These are phyloP conservation scores for Emericellopsis terricola DNA, from an alignment of 495 filamentous ascomycete species.

Conservation along the genomic window DNA sequence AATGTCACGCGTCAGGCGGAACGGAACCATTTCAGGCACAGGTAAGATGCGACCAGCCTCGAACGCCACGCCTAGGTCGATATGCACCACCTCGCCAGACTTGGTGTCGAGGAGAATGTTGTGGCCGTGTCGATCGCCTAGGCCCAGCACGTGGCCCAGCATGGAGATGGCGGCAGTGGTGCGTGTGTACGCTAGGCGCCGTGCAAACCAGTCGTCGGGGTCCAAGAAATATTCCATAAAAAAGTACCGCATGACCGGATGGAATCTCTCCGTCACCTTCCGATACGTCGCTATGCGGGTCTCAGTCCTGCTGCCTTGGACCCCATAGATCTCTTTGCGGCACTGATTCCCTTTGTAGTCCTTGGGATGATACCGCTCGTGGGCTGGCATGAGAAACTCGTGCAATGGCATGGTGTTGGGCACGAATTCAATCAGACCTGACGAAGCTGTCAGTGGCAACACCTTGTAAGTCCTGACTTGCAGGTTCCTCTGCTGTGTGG, in stretches of 20 bases:
- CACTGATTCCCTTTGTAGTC: constrained; percentile 60
- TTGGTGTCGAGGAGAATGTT: constrained; percentile 87
- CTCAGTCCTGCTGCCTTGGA: constrained; percentile 46
- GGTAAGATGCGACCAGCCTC: constrained; percentile 88
- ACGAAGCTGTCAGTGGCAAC: constrained; percentile 59
- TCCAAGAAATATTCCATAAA: constrained; percentile 90
- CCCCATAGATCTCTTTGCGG: constrained; percentile 58
- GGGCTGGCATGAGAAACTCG: constrained; percentile 80
- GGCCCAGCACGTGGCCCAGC: constrained; percentile 77
- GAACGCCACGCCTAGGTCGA: constrained; percentile 90
- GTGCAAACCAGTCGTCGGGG: constrained; percentile 88
- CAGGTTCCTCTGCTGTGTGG: constrained; percentile 74
- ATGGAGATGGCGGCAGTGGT: constrained; percentile 91
- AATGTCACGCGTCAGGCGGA: constrained; percentile 85
- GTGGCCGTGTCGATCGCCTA: constrained; percentile 92
- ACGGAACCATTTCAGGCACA: constrained; percentile 87
- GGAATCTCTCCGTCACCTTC: constrained; percentile 58
- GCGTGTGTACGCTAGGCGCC: constrained; percentile 72
- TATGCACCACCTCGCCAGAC: constrained; percentile 89
- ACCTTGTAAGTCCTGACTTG: constrained; percentile 93
- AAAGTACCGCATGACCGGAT: constrained; percentile 91
- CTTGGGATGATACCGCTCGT: constrained; percentile 69
- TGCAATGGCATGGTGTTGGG: constrained; percentile 77
- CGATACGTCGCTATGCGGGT: constrained; percentile 56
- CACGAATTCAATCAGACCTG: constrained; percentile 96